Base-by-base conservation (phyloP, 2,329 filamentous ascomycete genomes). In the Cyanodermella asteris region DNA sequence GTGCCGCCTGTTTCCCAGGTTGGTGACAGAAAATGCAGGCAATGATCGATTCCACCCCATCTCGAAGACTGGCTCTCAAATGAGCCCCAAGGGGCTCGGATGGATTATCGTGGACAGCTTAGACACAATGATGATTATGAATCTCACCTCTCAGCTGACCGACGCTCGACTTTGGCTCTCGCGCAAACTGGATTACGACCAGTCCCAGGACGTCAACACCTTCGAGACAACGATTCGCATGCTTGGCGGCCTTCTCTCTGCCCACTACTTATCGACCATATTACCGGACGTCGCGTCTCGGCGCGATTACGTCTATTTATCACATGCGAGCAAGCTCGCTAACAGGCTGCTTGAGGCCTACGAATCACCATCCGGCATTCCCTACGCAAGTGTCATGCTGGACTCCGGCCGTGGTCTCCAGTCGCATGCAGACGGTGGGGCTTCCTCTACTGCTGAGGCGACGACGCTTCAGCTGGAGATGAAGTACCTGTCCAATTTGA, bases 171-270 rank as follows among this genome's bases (percentile, higher is more conserved):
- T 91, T 42, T 97, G 87, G 87, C 68, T 97, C 23, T 61, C 77
- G 2, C 72, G 68, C 4, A 70, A 70, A 5, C 51, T 94, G 34
- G 72, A 70, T 7, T 94, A 90, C 51, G 72, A 93, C 31, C 80
- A 91, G 47, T 63, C 93, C 40, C 81, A 93, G 45, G 80, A 93
- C 44, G 84, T 97, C 28, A 94, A 81, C 47, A 93, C 81, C 1
- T 97, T 94, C 39, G 87, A 97, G 53, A 94, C 84, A 6, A 94
- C 84, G 0, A 94, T 94, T 39, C 75, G 87, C 26, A 94, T 94
- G 82, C 58, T 97, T 24, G 87, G 87, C 10, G 87, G 87, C 7
- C 57, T 97, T 21, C 59, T 97, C 17, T 82, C 82, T 2, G 87
- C 87, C 7, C 81, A 97, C 46, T 94, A 94, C 47, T 60, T 97